These are phyloP conservation scores for Amaranthus tricolor DNA, from an alignment of 179 eudicot genomes.

Conservation along the genomic window DNA sequence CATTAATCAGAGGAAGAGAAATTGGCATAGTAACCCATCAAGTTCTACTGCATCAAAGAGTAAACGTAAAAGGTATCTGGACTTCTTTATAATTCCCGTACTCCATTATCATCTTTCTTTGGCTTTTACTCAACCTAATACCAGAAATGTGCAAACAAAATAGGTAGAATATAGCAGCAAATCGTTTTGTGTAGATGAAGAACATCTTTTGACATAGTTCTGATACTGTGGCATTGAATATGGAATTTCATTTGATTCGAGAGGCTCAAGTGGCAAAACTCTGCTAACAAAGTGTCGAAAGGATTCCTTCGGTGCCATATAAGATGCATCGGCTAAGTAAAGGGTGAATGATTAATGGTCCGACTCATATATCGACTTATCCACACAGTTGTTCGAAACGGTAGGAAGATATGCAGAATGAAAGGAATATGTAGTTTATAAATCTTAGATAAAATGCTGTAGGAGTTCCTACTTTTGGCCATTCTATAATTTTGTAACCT, in stretches of 20 bases:
- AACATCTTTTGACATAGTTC: conserved; percentile 11
- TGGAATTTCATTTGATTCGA: background rate
- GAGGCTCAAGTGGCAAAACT: conserved; percentile 7
- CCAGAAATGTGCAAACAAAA: background rate
- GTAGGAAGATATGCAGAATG: conserved; percentile 25
- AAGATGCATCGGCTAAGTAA: conserved; percentile 14
- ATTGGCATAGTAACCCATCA: conserved; percentile 84
- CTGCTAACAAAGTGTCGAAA: conserved; percentile 26
- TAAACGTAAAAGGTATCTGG: conserved; percentile 65
- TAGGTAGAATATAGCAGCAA: conserved; percentile 18
- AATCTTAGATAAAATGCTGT: conserved; percentile 6
- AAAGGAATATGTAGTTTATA: conserved; percentile 1
- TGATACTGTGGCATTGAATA: background rate
- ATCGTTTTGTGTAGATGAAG: conserved; percentile 13
- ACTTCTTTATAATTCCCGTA: background rate
- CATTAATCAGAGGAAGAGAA: conserved; percentile 84
- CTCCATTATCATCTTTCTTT: background rate
- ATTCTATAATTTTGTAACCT: conserved; percentile 29
- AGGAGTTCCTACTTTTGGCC: conserved; percentile 22
- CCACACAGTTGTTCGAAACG: background rate
- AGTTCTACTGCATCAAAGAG: conserved; percentile 61
- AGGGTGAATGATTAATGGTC: background rate
- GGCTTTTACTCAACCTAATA: conserved; percentile 1
- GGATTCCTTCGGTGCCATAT: conserved; percentile 19
- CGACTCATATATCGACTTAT: conserved; percentile 3